Evolutionary conservation across 345 rosid genomes (phyloP).

Genomic region (Gossypium mustelinum): DNA sequence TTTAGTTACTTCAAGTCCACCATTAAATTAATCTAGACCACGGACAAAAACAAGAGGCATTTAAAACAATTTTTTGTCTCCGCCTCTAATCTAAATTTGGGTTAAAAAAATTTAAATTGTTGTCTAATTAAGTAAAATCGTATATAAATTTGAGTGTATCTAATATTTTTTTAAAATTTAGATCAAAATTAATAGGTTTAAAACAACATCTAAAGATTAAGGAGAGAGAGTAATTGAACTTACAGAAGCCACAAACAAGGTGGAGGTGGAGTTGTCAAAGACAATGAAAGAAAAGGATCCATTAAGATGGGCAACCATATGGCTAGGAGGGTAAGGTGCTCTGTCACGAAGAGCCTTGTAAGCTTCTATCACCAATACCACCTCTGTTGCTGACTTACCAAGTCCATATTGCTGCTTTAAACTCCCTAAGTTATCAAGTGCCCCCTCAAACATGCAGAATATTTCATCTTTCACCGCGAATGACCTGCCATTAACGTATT

Average conservation of each 20-base stretch:
- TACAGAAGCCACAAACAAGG: constrained; percentile 71
- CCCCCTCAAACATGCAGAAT: constrained; percentile 93
- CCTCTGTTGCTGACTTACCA: constrained; percentile 81
- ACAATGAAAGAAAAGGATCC: constrained; percentile 86
- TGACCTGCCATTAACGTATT: constrained; percentile 39
- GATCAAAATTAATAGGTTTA: too few relatives aligned
- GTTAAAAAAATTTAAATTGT: too few relatives aligned
- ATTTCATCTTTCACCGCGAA: constrained; percentile 92
- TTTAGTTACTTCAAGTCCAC: too few relatives aligned
- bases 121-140: too few relatives aligned
- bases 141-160: too few relatives aligned
- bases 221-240: constrained; percentile 10
- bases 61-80: too few relatives aligned
- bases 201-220: too few relatives aligned
- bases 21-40: too few relatives aligned
- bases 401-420: constrained; percentile 91
- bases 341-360: constrained; percentile 97
- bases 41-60: too few relatives aligned
- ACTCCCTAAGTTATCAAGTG: constrained; percentile 86
- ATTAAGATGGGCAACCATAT: constrained; percentile 78
- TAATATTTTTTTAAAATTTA: too few relatives aligned
- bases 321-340: constrained; percentile 93
- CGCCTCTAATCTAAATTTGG: too few relatives aligned
- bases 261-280: constrained; percentile 77
- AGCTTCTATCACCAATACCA: constrained; percentile 79